Conservation (phyloP, 2,329 filamentous ascomycete genomes). For the Cladophialophora exuberans region DNA sequence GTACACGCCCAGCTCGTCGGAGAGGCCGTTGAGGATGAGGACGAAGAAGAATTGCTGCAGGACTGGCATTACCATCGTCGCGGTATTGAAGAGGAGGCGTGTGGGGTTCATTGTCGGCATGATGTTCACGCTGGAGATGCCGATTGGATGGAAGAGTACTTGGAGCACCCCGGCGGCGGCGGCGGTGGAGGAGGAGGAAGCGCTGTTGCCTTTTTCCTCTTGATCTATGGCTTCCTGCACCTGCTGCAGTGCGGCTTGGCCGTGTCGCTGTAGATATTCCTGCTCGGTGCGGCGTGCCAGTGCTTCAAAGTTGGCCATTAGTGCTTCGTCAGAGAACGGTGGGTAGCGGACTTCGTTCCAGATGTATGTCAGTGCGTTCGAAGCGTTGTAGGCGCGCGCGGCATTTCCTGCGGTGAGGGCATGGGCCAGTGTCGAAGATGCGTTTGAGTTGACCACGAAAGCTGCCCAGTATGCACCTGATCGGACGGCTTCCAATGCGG, state of each 20-base stretch:
- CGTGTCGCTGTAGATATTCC: not conserved
- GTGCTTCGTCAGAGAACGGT: constrained; percentile 40
- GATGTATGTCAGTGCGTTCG: constrained; percentile 44
- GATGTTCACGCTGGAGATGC: constrained; percentile 42
- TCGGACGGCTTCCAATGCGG: constrained; percentile 5
- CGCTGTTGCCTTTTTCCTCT: too few species aligned
- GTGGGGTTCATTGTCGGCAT: constrained; percentile 48
- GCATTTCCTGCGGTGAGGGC: constrained; percentile 42
- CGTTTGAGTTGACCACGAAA: constrained; percentile 39
- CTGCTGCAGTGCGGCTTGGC: constrained; percentile 37
- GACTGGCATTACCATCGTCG: constrained; percentile 50
- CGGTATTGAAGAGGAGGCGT: constrained; percentile 50
- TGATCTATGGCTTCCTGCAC: too few species aligned
- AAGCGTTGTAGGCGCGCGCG: constrained; percentile 41
- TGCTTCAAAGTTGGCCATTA: constrained; percentile 38
- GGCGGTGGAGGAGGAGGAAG: constrained; percentile 33
- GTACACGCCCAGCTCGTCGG: constrained; percentile 44
- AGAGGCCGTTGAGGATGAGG: constrained; percentile 50
- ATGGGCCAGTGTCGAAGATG: constrained; percentile 42
- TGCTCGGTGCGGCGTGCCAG: constrained; percentile 38
- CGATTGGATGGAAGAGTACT: constrained; percentile 45
- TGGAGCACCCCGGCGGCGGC: constrained; percentile 40
- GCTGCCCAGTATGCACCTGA: constrained; percentile 41
- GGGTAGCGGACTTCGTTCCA: constrained; percentile 54
- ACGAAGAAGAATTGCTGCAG: constrained; percentile 56